Evolutionary conservation across 192 early-diverging fungal genomes (phyloP).

Genomic region (Coemansia sp.): DNA sequence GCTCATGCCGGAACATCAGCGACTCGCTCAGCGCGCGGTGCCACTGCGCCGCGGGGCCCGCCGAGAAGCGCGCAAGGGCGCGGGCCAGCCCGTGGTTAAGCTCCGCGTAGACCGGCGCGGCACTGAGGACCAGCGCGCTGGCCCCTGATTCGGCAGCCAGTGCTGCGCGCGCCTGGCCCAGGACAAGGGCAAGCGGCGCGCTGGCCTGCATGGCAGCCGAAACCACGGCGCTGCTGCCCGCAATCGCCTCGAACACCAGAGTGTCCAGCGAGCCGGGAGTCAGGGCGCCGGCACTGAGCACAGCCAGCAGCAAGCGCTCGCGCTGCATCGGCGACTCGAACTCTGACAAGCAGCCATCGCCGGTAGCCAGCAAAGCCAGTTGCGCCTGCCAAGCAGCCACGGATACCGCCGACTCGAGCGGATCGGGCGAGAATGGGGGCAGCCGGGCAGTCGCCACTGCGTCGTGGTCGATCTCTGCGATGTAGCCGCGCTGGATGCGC

Average conservation of each 20-base stretch:
- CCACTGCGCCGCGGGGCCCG: constrained; percentile 18
- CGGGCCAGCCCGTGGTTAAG: constrained; percentile 24
- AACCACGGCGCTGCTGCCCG: not conserved
- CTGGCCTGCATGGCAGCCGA: not conserved
- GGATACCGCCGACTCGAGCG: constrained; percentile 14
- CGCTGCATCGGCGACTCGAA: not conserved
- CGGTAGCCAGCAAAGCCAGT: constrained; percentile 2
- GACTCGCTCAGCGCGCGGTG: constrained; percentile 27
- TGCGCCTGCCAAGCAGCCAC: constrained; percentile 39
- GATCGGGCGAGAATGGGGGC: constrained; percentile 1
- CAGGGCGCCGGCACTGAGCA: constrained; percentile 22
- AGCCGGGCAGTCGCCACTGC: not conserved
- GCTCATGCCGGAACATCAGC: constrained; percentile 38
- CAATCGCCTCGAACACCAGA: constrained; percentile 3
- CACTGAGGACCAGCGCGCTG: not conserved
- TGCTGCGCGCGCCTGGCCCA: constrained; percentile 16
- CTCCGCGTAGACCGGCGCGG: constrained; percentile 16
- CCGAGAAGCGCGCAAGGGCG: constrained; percentile 9
- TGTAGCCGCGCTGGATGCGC: constrained; percentile 41
- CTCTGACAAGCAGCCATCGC: not conserved
- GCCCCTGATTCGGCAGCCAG: constrained; percentile 13
- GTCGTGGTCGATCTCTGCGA: not conserved
- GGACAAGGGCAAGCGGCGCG: not conserved
- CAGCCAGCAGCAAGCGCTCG: constrained; percentile 32
- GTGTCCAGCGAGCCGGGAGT: not conserved